Evolutionary conservation across 768 basidiomycete genomes (phyloP), one percentile per base, ranked within the genome.

Genomic region (Leccinum arenicola): DNA sequence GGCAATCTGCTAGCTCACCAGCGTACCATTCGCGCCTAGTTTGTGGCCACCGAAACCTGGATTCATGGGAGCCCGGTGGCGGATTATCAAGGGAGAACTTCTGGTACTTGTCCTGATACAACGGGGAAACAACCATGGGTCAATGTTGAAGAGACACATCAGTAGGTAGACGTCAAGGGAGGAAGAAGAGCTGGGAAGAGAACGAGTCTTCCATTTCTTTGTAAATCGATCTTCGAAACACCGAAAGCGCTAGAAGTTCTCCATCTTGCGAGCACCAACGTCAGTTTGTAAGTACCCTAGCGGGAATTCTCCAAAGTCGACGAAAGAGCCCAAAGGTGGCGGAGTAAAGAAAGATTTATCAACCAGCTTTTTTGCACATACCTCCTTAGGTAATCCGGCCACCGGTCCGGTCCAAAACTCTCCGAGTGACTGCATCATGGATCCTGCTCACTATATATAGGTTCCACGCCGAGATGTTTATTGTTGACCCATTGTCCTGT

Each of bases 121-220:
- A 19, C 53, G 40, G 54, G 50, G 35, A 58, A 17, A 33, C 45
- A 14, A 19, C 14, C 27, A 23, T 11, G 25, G 54, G 19, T 49
- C 50, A 52, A 53, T 12, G 27, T 36, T 17, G 47, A 54, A 27
- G 31, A 35, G 50, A 17, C 45, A 15, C 25, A 55, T 60, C 62
- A 58, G 56, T 25, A 61, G 45, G 59, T 35, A 17, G 50, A 64
- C 29, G 53, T 54, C 50, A 52, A 15, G 40, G 15, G 35, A 19
- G 48, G 9, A 47, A n/a, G 40, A 60, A 66, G 57, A 45, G 35
- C 52, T 55, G 21, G 25, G 8, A 52, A 60, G 36, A 43, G 29
- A 40, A 53, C 57, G 33, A n/a, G 2, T 21, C 68, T 67, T 69
- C 67, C 61, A 43, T 4, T 69, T 59, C 67, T 59, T 62, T 50